A percentile compares a stretch with the other conserved stretches of the same genome.
Evolutionary conservation across 257 asterid genomes (phyloP).

Genomic region (Linaria vulgaris): DNA sequence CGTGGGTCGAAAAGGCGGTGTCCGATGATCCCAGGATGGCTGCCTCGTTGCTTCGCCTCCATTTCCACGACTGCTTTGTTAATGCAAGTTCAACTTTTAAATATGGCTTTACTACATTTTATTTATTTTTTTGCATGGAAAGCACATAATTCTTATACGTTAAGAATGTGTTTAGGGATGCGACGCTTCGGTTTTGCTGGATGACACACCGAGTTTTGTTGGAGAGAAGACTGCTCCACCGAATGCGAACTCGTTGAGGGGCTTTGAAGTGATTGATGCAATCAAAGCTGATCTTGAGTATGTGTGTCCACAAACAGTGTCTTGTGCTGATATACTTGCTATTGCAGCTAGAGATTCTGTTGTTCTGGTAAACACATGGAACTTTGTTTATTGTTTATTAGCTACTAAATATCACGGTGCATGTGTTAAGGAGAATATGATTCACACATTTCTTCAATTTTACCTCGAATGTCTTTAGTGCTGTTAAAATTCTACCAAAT

Average conservation of each 20-base stretch:
- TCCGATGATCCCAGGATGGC: conserved; percentile 81
- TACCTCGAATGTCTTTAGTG: no score
- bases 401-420: no score
- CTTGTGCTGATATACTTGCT: conserved; percentile 91
- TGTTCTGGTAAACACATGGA: conserved; percentile 41
- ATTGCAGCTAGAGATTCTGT: conserved; percentile 83
- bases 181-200: conserved; percentile 83
- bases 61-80: conserved; percentile 88
- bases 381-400: neutral
- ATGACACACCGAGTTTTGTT: conserved; percentile 42
- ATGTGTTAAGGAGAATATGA: no score
- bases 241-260: conserved; percentile 70
- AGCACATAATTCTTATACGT: no score
- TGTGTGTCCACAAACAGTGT: conserved; percentile 62
- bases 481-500: no score
- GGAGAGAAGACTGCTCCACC: conserved; percentile 88
- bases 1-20: conserved; percentile 73
- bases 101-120: neutral
- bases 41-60: conserved; percentile 89
- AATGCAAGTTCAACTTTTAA: conserved; percentile 47
- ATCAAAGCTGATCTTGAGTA: conserved; percentile 70
- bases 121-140: no score
- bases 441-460: no score
- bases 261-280: conserved; percentile 79
- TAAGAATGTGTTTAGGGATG: conserved; percentile 60